phyloP scores from a whole-genome alignment of 345 rosid species.

The Gossypium thurberi region DNA sequence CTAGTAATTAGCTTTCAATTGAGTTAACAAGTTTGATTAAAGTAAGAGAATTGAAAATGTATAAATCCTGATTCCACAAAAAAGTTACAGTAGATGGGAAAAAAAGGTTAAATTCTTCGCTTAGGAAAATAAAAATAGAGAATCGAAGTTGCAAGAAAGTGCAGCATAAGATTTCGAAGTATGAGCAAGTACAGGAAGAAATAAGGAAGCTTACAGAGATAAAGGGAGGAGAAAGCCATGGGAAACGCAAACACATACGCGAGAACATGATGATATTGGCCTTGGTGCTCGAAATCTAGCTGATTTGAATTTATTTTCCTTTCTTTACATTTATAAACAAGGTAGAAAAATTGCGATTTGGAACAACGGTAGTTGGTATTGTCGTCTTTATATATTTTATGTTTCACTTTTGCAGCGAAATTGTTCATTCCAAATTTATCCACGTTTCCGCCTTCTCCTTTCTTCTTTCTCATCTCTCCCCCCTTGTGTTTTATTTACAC shows the following conservation, averaged over 20 bases:
- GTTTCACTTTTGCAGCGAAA: not conserved
- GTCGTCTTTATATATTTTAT: not conserved
- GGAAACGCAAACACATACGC: not conserved
- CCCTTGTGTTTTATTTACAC: not conserved
- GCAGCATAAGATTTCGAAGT: not conserved
- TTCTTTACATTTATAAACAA: not conserved
- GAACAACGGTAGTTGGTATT: not conserved
- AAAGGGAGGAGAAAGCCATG: not conserved
- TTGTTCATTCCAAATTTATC: not conserved
- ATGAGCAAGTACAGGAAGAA: not conserved
- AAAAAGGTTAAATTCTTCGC: not conserved
- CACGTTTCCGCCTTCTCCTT: conserved; percentile 4
- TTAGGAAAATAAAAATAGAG: not conserved
- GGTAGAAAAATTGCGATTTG: not conserved
- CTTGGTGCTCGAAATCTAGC: not conserved
- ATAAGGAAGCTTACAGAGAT: not conserved
- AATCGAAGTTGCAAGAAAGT: not conserved
- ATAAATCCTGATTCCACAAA: not conserved
- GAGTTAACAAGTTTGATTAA: not conserved
- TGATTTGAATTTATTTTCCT: not conserved
- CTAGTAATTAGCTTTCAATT: not conserved
- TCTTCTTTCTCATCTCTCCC: not conserved
- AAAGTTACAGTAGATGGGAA: not conserved
- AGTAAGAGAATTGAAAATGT: not conserved
- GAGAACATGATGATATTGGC: not conserved